phyloP scores from a whole-genome alignment of 2,329 filamentous ascomycete species.

The Fusarium pseudocircinatum region DNA sequence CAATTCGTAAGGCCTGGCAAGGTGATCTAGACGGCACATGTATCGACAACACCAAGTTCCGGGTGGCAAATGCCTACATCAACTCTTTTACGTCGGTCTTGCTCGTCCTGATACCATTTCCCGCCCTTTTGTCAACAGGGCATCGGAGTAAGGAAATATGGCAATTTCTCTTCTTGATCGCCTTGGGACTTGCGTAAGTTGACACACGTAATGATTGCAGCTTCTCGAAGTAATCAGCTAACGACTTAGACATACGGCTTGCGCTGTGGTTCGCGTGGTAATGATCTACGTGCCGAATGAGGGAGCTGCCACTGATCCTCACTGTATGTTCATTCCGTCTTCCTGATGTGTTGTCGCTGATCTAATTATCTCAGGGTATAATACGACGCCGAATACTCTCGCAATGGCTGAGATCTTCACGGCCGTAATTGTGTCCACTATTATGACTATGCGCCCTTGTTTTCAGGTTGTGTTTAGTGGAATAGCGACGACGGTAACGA shows the following conservation, averaged over 20 bases:
- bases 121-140: not conserved
- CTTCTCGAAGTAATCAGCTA: not conserved
- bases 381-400: not conserved
- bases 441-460: constrained; percentile 6
- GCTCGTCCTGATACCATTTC: not conserved
- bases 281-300: not conserved
- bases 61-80: not conserved
- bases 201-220: no score
- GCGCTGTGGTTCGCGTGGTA: not conserved
- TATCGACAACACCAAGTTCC: not conserved
- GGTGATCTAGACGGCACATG: not conserved
- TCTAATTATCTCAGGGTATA: not conserved
- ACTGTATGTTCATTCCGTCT: not conserved
- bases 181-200: not conserved
- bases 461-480: not conserved
- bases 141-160: not conserved
- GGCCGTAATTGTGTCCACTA: not conserved
- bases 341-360: no score
- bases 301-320: not conserved
- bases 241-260: not conserved
- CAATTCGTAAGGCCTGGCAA: not conserved
- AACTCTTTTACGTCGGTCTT: not conserved
- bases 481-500: not conserved
- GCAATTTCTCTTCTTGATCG: not conserved
- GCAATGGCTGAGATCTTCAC: constrained; percentile 6